Percentiles rank a stretch among this genome's conserved stretches.
Conservation (phyloP, 208 protist species). For the Trypanosoma avium region DNA sequence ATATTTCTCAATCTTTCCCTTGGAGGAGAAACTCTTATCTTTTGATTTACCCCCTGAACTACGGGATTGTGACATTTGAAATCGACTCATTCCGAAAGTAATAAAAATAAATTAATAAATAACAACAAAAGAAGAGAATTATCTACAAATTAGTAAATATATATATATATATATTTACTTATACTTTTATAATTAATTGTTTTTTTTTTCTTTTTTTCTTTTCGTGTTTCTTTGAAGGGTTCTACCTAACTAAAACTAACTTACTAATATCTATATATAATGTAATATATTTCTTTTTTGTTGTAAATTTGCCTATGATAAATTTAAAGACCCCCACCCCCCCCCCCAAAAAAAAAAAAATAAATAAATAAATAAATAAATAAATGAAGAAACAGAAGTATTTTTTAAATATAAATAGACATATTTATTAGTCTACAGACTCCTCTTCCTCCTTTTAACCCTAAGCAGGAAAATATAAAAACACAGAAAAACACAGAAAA, state of each 20-base stretch:
- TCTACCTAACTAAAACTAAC: no score
- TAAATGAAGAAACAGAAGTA: neutral
- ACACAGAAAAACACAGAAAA: no score
- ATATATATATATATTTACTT: conserved; percentile 14
- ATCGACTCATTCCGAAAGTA: conserved; percentile 8
- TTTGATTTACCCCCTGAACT: conserved; percentile 23
- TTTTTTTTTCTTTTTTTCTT: neutral
- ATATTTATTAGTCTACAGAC: no score
- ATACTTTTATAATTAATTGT: neutral
- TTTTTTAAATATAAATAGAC: neutral
- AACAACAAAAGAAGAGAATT: neutral
- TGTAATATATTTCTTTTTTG: no score
- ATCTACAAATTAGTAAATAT: conserved; percentile 18
- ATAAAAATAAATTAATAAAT: neutral
- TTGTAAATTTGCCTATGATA: no score
- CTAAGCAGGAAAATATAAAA: no score
- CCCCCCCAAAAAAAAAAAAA: neutral
- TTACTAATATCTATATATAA: no score
- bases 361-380: neutral
- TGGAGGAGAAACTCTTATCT: conserved; percentile 76
- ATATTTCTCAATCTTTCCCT: conserved; percentile 82
- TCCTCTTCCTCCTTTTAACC: no score
- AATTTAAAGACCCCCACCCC: neutral
- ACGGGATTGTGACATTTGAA: conserved; percentile 4
- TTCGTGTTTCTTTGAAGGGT: neutral